phyloP scores from a whole-genome alignment of 345 rosid species.

The Acer saccharum region DNA sequence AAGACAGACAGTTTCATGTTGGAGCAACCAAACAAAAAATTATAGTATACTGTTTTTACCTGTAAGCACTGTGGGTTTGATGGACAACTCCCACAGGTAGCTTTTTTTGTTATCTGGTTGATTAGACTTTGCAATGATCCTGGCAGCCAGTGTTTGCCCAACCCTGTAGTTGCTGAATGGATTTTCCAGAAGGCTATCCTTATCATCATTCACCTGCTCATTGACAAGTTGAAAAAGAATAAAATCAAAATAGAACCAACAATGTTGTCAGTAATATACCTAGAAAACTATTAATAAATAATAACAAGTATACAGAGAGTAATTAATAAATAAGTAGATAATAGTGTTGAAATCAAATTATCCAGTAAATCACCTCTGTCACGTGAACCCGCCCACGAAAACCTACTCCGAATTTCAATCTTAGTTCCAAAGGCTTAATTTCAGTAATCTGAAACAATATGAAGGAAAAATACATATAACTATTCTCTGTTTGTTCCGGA shows the following conservation, averaged over 20 bases:
- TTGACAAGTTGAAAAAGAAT: conserved; percentile 27
- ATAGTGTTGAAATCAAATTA: conserved; percentile 15
- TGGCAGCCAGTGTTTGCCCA: conserved; percentile 86
- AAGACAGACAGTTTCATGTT: not conserved
- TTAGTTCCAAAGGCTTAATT: conserved; percentile 77
- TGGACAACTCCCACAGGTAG: conserved; percentile 79
- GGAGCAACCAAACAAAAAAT: conserved; percentile 9
- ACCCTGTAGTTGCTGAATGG: conserved; percentile 69
- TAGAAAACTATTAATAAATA: conserved; percentile 10
- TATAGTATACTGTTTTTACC: conserved; percentile 43
- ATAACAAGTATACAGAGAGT: not conserved
- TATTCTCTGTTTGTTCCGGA: not conserved
- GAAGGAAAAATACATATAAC: conserved; percentile 6
- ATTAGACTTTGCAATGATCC: conserved; percentile 61
- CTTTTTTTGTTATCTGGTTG: conserved; percentile 51
- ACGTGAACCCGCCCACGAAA: conserved; percentile 81
- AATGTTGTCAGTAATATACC: conserved; percentile 7
- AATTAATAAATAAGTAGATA: conserved; percentile 17
- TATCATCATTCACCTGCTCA: conserved; percentile 61
- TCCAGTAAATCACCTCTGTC: conserved; percentile 69
- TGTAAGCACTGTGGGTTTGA: conserved; percentile 60
- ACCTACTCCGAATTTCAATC: conserved; percentile 81
- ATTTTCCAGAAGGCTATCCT: conserved; percentile 46
- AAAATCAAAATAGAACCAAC: not conserved
- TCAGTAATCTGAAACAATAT: conserved; percentile 70